Evolutionary conservation across 1,139 yeast genomes (phyloP), one percentile per base, ranked within the genome.

Genomic region (Hansenula sp.): DNA sequence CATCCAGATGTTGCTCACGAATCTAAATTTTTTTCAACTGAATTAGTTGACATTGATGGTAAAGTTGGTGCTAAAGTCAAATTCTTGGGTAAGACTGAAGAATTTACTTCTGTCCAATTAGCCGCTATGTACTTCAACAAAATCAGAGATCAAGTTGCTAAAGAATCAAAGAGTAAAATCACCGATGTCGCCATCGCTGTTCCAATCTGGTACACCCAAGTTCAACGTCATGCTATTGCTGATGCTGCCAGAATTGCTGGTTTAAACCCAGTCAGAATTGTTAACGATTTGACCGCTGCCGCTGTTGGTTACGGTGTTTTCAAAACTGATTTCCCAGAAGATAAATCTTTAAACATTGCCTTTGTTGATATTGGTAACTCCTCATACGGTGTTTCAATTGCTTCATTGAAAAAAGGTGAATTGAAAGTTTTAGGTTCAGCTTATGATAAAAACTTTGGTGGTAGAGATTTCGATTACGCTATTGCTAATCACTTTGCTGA

Each of bases 271-370:
- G 97, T 92, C 47, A 85, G 98, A 77, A 82, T 92, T 53, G 96
- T 92, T 58, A 92, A 92, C 66, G 98, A 92, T 66, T 82, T 87
- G 51, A 90, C 98, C 45, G 97, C 98, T 47, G 98, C 98, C 45
- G 97, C 97, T 55, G 96, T 94, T 52, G 95, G 97, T 55, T 94
- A 92, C 73, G 98, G 98, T 75, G 97, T 92, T 48, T 92, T 92
- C 82, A 90, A 92, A 79, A 81, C 86, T 44, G 94, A 87, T 60
- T 86, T 92, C 56, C 92, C 96, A 66, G 97, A 88, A 67, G 95
- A 85, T 56, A 85, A 83, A 66, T 84, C 92, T 60, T 82, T 85
- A 72, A 84, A 78, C 61, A 88, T 92, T 55, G 97, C 95, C 32
- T 86, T 92, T 59, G 80, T 92, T 46, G 99, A 92, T 68, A 87